Conservation (phyloP, 352 stramenopile species). For the Globisporangium lucens region DNA sequence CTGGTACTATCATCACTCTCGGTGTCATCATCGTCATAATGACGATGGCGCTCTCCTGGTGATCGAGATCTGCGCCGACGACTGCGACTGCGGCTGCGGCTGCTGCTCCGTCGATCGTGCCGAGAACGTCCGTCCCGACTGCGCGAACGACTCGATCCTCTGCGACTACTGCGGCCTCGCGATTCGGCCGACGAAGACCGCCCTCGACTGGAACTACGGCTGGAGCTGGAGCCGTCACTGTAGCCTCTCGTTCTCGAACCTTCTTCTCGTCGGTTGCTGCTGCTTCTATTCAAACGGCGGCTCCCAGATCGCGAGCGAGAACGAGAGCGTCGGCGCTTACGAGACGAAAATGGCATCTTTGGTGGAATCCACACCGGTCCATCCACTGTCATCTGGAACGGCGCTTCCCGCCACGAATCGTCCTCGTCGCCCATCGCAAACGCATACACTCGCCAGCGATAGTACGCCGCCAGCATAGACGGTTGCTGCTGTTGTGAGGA, state of each 20-base stretch:
- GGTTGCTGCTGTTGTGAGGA: constrained; percentile 13
- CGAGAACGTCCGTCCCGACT: not conserved
- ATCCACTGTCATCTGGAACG: constrained; percentile 63
- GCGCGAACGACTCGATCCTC: constrained; percentile 3
- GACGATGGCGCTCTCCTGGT: constrained; percentile 13
- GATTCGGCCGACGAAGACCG: constrained; percentile 7
- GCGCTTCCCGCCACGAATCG: constrained; percentile 37
- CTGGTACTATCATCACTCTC: constrained; percentile 11
- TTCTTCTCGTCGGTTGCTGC: constrained; percentile 12
- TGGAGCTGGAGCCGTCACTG: constrained; percentile 24
- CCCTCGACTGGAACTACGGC: constrained; percentile 31
- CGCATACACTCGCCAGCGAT: constrained; percentile 71
- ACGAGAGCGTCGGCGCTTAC: constrained; percentile 18
- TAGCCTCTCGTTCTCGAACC: constrained; percentile 12
- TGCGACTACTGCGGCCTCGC: constrained; percentile 25
- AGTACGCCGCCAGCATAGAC: constrained; percentile 43
- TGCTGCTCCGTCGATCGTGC: not conserved
- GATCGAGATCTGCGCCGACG: constrained; percentile 17
- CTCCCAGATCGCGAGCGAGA: constrained; percentile 21
- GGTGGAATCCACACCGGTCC: constrained; percentile 65
- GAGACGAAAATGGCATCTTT: constrained; percentile 19
- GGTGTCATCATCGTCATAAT: constrained; percentile 12
- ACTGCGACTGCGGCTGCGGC: constrained; percentile 20
- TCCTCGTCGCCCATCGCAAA: constrained; percentile 66
- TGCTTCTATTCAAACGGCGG: constrained; percentile 3